Base-by-base conservation (phyloP, 164 flowering plant species). In the Vitis rotundifolia region DNA sequence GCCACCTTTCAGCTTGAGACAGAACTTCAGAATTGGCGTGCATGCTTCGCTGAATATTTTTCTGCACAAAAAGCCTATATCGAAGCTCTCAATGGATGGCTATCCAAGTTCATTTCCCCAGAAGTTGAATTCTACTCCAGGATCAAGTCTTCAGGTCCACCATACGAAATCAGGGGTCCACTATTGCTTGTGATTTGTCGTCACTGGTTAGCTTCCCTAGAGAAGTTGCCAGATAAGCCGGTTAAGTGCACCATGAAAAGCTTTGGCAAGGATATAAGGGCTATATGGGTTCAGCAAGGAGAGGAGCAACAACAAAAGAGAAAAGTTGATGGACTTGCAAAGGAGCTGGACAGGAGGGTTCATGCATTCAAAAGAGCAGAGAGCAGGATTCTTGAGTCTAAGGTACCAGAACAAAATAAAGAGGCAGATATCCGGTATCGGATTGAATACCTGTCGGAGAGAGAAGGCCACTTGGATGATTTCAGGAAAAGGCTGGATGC, bases 1-100 rank as follows among this genome's bases (percentile, higher is more conserved):
- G 79, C 76, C 62, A 77, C 73, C 18, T 76, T 68, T 68, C 73
- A 73, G 61, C 26, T 22, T 22, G 73, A 64, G 26, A 51, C 63
- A n/a, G 73, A 61, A 15, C 52, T 75, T 12, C 74, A 61, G 19
- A 70, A 66, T 15, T 75, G 74, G 78, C 71, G 47, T 5, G 31
- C 66, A 11, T 69, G 70, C 13, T 69, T 75, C 26, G 53, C 67
- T 19, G 62, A 22, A 5, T 75, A 69, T 15, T 11, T 70, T 28
- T 66, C 66, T 61, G 61, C 73, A 14, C 73, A 69, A 19, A 71
- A 61, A 26, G 66, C 74, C 14, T 75, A 75, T 52, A 64, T 71
- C 7, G 49, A 71, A 68, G 47, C 75, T 63, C 69, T 76, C 55
- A 8, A 31, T 37, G 66, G 69, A 31, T 76, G 75, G 78, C 48